A percentile compares a stretch with the other conserved stretches of the same genome.
Evolutionary conservation across 1,284 basidiomycete genomes (phyloP).

Genomic region (Sporisorium sorghi): DNA sequence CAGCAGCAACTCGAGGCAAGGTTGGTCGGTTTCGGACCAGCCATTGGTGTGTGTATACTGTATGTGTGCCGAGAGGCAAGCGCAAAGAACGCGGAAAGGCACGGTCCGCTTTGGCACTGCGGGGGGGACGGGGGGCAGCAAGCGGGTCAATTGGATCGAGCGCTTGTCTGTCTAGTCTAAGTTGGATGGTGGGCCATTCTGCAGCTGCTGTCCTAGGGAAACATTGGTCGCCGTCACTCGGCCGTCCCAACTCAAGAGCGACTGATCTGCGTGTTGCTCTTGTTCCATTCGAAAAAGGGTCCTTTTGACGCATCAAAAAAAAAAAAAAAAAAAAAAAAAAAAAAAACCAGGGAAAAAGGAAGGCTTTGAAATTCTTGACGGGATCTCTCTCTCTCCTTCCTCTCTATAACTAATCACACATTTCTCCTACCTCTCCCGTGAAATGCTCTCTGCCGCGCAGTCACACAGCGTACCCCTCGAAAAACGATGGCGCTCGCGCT

Average conservation of each 20-base stretch:
- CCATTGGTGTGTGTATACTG: background rate
- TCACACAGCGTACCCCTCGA: no score
- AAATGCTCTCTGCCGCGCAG: background rate
- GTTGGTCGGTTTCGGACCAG: background rate
- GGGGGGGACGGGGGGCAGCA: background rate
- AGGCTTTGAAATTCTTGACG: background rate
- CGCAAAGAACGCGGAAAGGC: constrained; percentile 1
- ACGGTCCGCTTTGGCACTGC: constrained; percentile 3
- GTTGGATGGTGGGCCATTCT: no score
- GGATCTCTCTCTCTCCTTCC: background rate
- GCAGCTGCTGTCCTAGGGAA: no score
- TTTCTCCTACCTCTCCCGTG: background rate
- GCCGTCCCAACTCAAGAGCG: no score
- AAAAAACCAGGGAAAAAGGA: background rate
- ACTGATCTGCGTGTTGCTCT: no score
- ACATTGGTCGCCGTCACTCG: background rate
- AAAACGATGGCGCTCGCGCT: no score
- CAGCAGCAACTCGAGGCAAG: background rate
- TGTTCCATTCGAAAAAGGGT: background rate
- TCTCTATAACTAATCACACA: constrained; percentile 17
- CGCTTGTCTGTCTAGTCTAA: no score
- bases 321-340: background rate
- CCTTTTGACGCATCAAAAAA: background rate
- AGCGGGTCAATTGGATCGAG: no score
- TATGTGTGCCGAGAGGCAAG: background rate